Evolutionary conservation across 2,329 filamentous ascomycete species (phyloP).

Genomic region (Cordyceps sp.): DNA sequence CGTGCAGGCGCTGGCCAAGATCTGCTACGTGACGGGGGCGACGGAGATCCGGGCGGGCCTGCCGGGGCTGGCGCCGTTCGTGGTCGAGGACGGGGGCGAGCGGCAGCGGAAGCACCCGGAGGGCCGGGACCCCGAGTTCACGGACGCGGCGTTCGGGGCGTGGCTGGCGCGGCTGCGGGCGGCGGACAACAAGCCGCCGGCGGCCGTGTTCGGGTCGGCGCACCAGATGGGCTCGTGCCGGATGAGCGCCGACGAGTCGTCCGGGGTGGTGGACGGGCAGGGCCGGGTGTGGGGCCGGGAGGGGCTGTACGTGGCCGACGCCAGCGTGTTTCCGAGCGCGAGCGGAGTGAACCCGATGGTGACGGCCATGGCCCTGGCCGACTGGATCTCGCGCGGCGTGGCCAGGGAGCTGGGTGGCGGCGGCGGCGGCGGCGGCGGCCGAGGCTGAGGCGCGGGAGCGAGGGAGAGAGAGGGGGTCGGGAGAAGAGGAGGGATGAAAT

Average conservation of each 20-base stretch:
- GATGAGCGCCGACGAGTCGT: constrained; percentile 40
- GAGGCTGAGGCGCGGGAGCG: too few species aligned
- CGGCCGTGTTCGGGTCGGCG: constrained; percentile 45
- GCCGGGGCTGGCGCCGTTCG: constrained; percentile 46
- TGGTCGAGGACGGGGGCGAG: constrained; percentile 14
- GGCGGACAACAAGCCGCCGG: constrained; percentile 32
- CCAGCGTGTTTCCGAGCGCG: constrained; percentile 59
- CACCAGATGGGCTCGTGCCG: constrained; percentile 70
- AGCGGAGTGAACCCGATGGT: constrained; percentile 75
- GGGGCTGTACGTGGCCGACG: constrained; percentile 54
- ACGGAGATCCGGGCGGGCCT: constrained; percentile 58
- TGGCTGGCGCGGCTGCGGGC: constrained; percentile 39
- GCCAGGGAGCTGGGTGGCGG: constrained; percentile 1
- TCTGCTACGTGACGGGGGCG: constrained; percentile 65
- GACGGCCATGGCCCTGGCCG: constrained; percentile 54
- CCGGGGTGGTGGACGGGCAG: constrained; percentile 39
- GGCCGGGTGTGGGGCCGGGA: constrained; percentile 50
- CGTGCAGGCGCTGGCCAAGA: constrained; percentile 53
- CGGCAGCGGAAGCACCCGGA: constrained; percentile 6
- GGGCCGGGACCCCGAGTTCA: constrained; percentile 26
- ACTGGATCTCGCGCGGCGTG: constrained; percentile 41
- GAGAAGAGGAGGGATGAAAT: neutral
- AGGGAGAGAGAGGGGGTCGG: neutral
- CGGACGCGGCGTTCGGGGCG: constrained; percentile 39
- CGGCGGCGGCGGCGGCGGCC: neutral